Percentiles rank a stretch among this genome's conserved stretches.
phyloP scores from a whole-genome alignment of 2,329 filamentous ascomycete genomes.

The Phyllosticta citriasiana region DNA sequence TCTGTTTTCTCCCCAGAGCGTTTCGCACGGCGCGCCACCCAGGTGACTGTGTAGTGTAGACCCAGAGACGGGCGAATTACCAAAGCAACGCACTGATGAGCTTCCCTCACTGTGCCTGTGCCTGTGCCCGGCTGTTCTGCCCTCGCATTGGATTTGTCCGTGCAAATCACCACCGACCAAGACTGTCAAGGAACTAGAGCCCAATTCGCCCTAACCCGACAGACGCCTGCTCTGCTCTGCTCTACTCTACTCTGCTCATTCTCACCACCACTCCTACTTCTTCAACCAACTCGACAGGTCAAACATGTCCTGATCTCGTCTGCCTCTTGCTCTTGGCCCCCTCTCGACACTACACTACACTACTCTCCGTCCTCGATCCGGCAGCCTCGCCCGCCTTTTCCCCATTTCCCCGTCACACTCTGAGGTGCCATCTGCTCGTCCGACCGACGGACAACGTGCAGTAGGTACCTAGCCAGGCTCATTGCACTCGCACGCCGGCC shows the following conservation, averaged over 20 bases:
- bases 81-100: constrained; percentile 3
- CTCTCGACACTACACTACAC: background rate
- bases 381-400: constrained; percentile 9
- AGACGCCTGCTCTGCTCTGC: constrained; percentile 5
- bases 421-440: too few relatives aligned
- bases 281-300: background rate
- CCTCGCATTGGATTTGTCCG: background rate
- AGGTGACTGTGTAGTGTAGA: background rate
- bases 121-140: background rate
- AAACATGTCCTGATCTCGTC: constrained; percentile 3
- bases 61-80: constrained; percentile 1
- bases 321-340: background rate
- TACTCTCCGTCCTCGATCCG: constrained; percentile 4
- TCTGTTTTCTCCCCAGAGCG: background rate
- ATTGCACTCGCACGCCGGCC: background rate
- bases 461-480: background rate
- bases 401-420: constrained; percentile 7
- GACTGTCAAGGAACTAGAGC: too few relatives aligned
- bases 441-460: background rate
- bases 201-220: too few relatives aligned
- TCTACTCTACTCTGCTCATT: background rate
- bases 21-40: background rate
- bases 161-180: constrained; percentile 3
- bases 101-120: background rate
- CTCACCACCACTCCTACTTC: background rate